Evolutionary conservation across 1,139 yeast species (phyloP), one percentile per base, ranked within the genome.

Genomic region (Kodamaea anthophila): DNA sequence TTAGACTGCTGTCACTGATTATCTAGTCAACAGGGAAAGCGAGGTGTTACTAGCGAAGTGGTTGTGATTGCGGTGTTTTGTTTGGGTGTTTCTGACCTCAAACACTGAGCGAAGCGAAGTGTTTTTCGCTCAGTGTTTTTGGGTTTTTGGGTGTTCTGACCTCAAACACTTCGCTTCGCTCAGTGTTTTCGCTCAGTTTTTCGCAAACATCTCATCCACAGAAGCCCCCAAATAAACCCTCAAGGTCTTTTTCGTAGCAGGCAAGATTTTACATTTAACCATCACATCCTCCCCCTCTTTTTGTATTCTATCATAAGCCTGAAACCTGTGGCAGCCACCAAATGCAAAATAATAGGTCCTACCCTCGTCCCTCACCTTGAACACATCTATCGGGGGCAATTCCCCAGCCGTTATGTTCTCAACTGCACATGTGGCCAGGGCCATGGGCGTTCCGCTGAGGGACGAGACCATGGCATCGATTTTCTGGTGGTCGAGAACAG

Each of bases 251-350:
- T 74, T 68, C 0, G 88, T 80, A 5, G 84, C 79, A 1, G 88
- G 88, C 20, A 80, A 51, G 6, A 81, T 51, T 42, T 74, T 75
- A 47, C 84, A 77, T 41, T 68, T 74, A 3, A 81, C 88, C 58
- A 68, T 42, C 1, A 65, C 58, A 2, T 41, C 40, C 6, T 24
- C 12, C 12, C 23, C 10, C 7, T 23, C 22, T 13, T 35, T 29
- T 9, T 42, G 43, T 20, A 65, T 41, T 31, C 61, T 57, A 39
- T 79, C 87, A 47, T 81, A 81, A 0, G 88, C 88, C 49, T 83
- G 93, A 42, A 83, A 77, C 38, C 94, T 55, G 49, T 83, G 94
- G 49, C 94, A 83, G 0, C 93, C 93, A 7, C 93, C 93, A 53
- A 83, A 79, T 2, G 93, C 94, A 58, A 83, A 84, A 47, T 77